phyloP scores from a whole-genome alignment of 1,284 basidiomycete genomes.

The Ceratobasidium sp. region DNA sequence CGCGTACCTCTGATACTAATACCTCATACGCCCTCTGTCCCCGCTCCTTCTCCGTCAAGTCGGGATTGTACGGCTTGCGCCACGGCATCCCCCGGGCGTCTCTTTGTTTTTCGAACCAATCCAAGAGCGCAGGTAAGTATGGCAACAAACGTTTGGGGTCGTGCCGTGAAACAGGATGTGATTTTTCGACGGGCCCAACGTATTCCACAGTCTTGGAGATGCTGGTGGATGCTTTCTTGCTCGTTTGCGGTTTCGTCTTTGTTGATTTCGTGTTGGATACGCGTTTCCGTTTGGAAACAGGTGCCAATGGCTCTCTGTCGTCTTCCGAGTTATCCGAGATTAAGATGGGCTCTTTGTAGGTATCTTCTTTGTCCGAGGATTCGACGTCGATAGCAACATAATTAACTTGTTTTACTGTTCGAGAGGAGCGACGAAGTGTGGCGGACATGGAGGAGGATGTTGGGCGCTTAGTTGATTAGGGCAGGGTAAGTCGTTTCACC shows the following conservation, averaged over 20 bases:
- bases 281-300: conserved; percentile 13
- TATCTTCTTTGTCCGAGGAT: background rate
- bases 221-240: background rate
- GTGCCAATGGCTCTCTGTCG: background rate
- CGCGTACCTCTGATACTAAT: conserved; percentile 34
- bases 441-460: conserved; percentile 14
- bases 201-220: background rate
- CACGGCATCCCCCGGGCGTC: conserved; percentile 81
- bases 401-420: conserved; percentile 14
- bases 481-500: background rate
- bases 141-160: conserved; percentile 31
- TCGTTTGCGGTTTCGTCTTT: background rate
- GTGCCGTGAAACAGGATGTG: conserved; percentile 29
- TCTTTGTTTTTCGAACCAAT: conserved; percentile 73
- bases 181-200: background rate
- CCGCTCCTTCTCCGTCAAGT: conserved; percentile 58
- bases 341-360: conserved; percentile 8
- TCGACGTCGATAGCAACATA: conserved; percentile 11
- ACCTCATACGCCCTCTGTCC: conserved; percentile 84
- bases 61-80: conserved; percentile 71
- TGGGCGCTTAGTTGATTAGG: conserved; percentile 8
- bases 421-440: conserved; percentile 13
- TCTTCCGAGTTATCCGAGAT: conserved; percentile 15
- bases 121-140: conserved; percentile 44
- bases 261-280: conserved; percentile 8